Evolutionary conservation across 768 basidiomycete genomes (phyloP), one percentile per base, ranked within the genome.

Genomic region (Coprinopsis marcescibilis): DNA sequence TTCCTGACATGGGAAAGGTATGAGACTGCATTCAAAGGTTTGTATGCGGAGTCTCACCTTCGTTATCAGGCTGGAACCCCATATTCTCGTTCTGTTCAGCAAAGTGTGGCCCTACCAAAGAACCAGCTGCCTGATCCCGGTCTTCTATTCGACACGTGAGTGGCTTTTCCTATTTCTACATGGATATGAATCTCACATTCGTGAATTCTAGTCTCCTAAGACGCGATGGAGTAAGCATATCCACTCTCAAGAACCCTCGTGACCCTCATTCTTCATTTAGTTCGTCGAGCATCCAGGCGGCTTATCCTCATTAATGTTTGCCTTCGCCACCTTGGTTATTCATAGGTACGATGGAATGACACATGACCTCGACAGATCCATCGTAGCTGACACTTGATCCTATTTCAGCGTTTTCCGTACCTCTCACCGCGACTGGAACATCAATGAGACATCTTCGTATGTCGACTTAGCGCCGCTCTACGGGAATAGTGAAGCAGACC

Each of bases 391-490:
- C 13, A 27, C 14, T 30, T 32, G 30, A 32, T 32, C n/a, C 25
- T 15, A 25, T 38, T 35, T 41, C 55, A 89, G 85, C 37, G 80
- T 89, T 45, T 94, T 94, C 77, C 86, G 87, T 34, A 92, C 90
- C 0, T 78, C 80, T 10, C 85, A 86, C 60, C 62, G 57, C 8
- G 69, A 85, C 40, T 69, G 72, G 13, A 75, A 73, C 56, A 80
- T 88, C 55, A 94, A 94, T 63, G 77, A 89, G 59, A 91, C 91
- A 1, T 87, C 86, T 0, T 84, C 86, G 11, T 94, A 94, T 56
- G 81, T 92, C 42, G 91, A 94, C 57, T 74, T 94, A 1, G 78
- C 81, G 2, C 87, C 88, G 2, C 65, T 94, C 21, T 94, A 94
- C 57, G 91, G 91, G 0, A 77, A 85, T 49, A 77, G 80, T 53